phyloP scores from a whole-genome alignment of 108 stramenopile genomes.

The Asterionellopsis glacialis region DNA sequence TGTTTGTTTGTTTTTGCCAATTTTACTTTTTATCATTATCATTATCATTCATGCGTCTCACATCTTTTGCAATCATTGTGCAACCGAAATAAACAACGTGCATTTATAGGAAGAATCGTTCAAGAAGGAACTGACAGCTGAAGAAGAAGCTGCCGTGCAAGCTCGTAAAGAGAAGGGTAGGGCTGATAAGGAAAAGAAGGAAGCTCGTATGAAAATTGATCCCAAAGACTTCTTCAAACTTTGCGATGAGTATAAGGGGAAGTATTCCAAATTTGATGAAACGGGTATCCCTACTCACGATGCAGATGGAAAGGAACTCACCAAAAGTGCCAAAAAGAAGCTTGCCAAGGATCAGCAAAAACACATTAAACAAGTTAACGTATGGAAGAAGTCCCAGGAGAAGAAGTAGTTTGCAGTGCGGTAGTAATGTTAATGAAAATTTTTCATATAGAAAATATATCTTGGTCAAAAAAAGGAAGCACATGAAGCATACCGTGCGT shows the following conservation, averaged over 20 bases:
- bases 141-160: conserved; percentile 53
- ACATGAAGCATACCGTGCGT: too few relatives aligned
- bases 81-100: too few relatives aligned
- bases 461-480: too few relatives aligned
- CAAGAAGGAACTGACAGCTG: conserved; percentile 66
- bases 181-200: conserved; percentile 50
- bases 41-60: too few relatives aligned
- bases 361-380: conserved; percentile 65
- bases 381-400: conserved; percentile 16
- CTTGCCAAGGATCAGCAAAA: conserved; percentile 89
- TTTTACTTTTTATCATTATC: too few relatives aligned
- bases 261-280: conserved; percentile 79
- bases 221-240: conserved; percentile 63
- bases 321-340: conserved; percentile 92
- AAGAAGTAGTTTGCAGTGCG: too few relatives aligned
- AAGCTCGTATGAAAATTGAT: conserved; percentile 64
- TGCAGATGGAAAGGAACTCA: conserved; percentile 80
- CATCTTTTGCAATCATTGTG: too few relatives aligned
- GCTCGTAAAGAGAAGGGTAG: conserved; percentile 54
- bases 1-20: too few relatives aligned
- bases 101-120: conserved; percentile 66
- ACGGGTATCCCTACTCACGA: conserved; percentile 88
- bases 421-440: too few relatives aligned
- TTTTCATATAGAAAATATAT: too few relatives aligned
- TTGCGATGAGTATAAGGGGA: conserved; percentile 66